These are phyloP conservation scores for Fraxinus americana DNA, from an alignment of 257 asterid species.

Conservation along the genomic window DNA sequence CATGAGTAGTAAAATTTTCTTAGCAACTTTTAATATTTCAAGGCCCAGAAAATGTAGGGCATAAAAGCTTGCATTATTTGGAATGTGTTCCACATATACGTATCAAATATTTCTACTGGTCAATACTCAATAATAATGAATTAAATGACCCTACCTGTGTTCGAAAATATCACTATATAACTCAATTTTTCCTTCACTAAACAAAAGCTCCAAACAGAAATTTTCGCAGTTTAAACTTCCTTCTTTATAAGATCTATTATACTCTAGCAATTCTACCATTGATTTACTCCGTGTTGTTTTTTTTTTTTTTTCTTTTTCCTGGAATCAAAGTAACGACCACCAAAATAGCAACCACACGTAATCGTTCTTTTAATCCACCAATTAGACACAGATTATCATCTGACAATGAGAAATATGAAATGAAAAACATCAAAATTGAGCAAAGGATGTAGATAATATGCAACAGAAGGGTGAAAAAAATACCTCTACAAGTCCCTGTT, in stretches of 20 bases:
- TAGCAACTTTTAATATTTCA: neutral
- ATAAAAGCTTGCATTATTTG: neutral
- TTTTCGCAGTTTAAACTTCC: neutral
- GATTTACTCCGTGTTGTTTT: neutral
- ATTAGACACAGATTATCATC: neutral
- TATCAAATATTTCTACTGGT: neutral
- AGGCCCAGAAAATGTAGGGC: neutral
- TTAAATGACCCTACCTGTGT: neutral
- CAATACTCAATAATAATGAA: neutral
- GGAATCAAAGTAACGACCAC: neutral
- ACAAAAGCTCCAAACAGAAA: neutral
- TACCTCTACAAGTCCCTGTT: constrained; percentile 63
- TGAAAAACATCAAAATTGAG: neutral
- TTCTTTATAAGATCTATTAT: neutral
- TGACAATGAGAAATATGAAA: neutral
- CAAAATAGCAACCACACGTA: neutral
- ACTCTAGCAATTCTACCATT: neutral
- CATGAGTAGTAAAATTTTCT: neutral
- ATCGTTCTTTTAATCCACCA: neutral
- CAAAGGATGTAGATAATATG: neutral
- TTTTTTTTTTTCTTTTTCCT: no score
- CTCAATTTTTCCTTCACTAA: neutral
- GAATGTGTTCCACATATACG: neutral
- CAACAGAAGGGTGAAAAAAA: neutral
- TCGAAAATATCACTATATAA: neutral